Base-by-base conservation (phyloP, 192 early-diverging fungal species). In the Backusella mclennaniae region DNA sequence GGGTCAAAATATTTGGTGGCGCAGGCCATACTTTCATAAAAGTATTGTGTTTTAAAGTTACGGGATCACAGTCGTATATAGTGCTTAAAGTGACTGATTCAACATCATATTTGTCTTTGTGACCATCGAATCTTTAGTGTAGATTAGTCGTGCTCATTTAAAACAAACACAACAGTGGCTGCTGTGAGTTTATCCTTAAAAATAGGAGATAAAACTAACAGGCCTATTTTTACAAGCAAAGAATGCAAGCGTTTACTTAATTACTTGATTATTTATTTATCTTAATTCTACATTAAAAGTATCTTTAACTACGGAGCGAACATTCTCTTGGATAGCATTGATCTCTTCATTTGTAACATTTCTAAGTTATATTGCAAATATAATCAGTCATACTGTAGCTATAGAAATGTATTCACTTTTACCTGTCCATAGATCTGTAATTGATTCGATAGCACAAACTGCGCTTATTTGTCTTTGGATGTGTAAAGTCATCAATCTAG, bases 351-450 rank as follows among this genome's bases (percentile, higher is more conserved):
- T 96, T 19, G 95, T 96, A 14, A 96, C 89, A 73, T 92, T 99
- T 76, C 94, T 91, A 49, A 33, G 21, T 38, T 23, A 23, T 11
- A 42, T n/a, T 19, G 23, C 1, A 29, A 29, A 15, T 31, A 29
- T 33, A 23, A 29, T 66, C 26, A 75, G 8, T 21, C 8, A 56
- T 23, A 56, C 9, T 56, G 19, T 35, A 31, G n/a, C 7, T 6
- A 26, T 29, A 74, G 6, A 73, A 69, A n/a, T 67, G 59, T 59
- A 31, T n/a, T 19, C 41, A 66, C 8, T 12, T 70, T 59, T 85
- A 90, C 91, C 92, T 90, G 81, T 99, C 97, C 97, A 99, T 99
- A 6, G 96, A 96, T 66, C 96, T 84, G 77, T 98, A 99, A 80
- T 92, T 93, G 77, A 99, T 97, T 59, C 96, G 88, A 85, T 94